Percentiles rank a stretch among this genome's conserved stretches.
These are phyloP conservation scores for Claviceps capensis DNA, from an alignment of 2,329 filamentous ascomycete genomes.

Conservation along the genomic window DNA sequence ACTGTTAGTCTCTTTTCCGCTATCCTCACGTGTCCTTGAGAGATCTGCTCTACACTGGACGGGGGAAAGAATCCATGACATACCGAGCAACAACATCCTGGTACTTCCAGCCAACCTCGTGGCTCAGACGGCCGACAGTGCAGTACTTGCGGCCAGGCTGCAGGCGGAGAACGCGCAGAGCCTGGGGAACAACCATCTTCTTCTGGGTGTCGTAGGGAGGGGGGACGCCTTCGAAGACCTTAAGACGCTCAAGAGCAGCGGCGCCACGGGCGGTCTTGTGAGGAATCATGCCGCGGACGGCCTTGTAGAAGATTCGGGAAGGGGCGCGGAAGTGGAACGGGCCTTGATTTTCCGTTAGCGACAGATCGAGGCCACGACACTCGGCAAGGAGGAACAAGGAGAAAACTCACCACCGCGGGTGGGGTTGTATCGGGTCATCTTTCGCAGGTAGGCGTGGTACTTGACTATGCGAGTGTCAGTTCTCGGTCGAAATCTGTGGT, in stretches of 20 bases:
- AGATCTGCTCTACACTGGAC: not conserved
- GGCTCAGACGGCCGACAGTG: slow-evolving; percentile 92
- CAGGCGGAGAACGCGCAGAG: slow-evolving; percentile 86
- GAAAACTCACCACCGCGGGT: slow-evolving; percentile 76
- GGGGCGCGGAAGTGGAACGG: slow-evolving; percentile 99
- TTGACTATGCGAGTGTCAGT: slow-evolving; percentile 66
- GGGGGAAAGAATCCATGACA: slow-evolving; percentile 19
- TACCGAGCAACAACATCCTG: slow-evolving; percentile 97
- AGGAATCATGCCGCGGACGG: slow-evolving; percentile 98
- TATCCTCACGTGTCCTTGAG: not conserved
- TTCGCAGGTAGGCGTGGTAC: slow-evolving; percentile 99
- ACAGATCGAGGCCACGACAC: slow-evolving; percentile 14
- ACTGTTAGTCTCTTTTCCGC: slow-evolving; percentile 8
- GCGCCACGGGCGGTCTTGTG: slow-evolving; percentile 99
- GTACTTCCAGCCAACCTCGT: slow-evolving; percentile 99
- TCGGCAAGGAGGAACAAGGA: not conserved
- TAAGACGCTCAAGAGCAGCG: slow-evolving; percentile 93
- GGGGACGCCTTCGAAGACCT: slow-evolving; percentile 99
- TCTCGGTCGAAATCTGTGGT: slow-evolving; percentile 7
- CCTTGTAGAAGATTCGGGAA: slow-evolving; percentile 99
- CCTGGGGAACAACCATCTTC: slow-evolving; percentile 98
- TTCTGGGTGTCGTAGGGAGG: slow-evolving; percentile 99
- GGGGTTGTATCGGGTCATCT: slow-evolving; percentile 99
- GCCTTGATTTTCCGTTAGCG: slow-evolving; percentile 37
- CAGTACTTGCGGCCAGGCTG: slow-evolving; percentile 99